Conservation (phyloP, 305 asterid species). For the Plantago rigida region DNA sequence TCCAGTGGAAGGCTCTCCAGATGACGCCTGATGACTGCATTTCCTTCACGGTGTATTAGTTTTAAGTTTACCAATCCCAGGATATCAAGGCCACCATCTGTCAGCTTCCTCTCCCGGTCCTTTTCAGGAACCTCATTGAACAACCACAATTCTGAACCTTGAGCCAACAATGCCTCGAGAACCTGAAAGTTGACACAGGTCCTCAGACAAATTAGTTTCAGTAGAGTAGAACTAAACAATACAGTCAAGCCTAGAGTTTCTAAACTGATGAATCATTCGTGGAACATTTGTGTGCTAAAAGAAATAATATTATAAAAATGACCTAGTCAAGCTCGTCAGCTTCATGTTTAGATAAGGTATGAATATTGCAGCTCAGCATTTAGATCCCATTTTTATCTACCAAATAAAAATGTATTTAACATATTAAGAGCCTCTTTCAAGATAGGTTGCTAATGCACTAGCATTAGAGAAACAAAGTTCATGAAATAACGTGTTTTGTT, state of each 20-base stretch:
- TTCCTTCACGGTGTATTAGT: slow-evolving; percentile 80
- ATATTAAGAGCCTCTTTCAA: too few relatives aligned
- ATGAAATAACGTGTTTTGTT: too few relatives aligned
- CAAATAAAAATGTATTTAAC: too few relatives aligned
- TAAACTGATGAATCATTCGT: too few relatives aligned
- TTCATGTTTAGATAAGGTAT: not conserved
- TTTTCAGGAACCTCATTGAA: slow-evolving; percentile 81
- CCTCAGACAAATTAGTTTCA: slow-evolving; percentile 8
- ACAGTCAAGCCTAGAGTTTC: not conserved
- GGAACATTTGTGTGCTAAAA: too few relatives aligned
- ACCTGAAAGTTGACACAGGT: slow-evolving; percentile 42
- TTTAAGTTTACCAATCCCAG: slow-evolving; percentile 68
- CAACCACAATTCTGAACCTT: slow-evolving; percentile 91
- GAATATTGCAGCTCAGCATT: too few relatives aligned
- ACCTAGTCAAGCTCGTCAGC: too few relatives aligned
- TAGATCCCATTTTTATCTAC: too few relatives aligned
- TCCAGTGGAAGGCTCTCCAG: slow-evolving; percentile 84
- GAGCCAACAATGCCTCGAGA: slow-evolving; percentile 81
- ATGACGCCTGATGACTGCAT: slow-evolving; percentile 89
- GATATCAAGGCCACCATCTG: slow-evolving; percentile 85
- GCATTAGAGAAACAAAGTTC: too few relatives aligned
- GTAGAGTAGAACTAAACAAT: slow-evolving; percentile 4
- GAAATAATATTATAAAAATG: too few relatives aligned
- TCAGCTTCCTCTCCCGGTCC: slow-evolving; percentile 67
- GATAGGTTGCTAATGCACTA: too few relatives aligned